phyloP scores from a whole-genome alignment of 495 filamentous ascomycete species.

The Hypoxylon crocopeplum region DNA sequence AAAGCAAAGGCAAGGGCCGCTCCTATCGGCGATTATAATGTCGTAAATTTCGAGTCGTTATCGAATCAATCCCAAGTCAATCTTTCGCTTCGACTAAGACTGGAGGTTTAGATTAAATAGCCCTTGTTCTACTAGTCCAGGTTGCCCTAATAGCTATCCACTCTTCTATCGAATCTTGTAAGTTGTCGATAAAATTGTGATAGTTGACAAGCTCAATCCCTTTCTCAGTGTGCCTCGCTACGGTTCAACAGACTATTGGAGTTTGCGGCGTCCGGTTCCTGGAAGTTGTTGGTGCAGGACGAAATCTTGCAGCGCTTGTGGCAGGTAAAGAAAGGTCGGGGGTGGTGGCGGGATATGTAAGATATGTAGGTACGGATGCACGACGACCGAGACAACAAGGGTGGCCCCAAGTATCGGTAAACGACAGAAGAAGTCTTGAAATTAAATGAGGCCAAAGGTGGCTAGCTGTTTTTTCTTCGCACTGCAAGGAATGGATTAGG shows the following conservation, averaged over 20 bases:
- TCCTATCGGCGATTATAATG: constrained; percentile 28
- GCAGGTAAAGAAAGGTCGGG: constrained; percentile 28
- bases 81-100: constrained; percentile 4
- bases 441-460: constrained; percentile 8
- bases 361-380: constrained; percentile 38
- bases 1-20: constrained; percentile 37
- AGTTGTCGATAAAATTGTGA: not conserved
- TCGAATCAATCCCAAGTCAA: constrained; percentile 10
- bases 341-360: constrained; percentile 31
- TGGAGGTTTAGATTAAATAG: constrained; percentile 1
- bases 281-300: constrained; percentile 23
- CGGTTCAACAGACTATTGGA: not conserved
- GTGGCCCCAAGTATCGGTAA: constrained; percentile 23
- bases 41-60: constrained; percentile 12
- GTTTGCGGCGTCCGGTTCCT: constrained; percentile 17
- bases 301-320: constrained; percentile 24
- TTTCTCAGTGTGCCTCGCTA: constrained; percentile 16
- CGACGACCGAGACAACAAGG: constrained; percentile 24
- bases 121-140: constrained; percentile 11
- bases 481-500: constrained; percentile 37
- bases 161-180: not conserved
- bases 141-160: constrained; percentile 12
- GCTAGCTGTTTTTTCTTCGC: constrained; percentile 22
- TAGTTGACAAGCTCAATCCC: constrained; percentile 6
- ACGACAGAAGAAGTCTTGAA: constrained; percentile 10